Conservation (phyloP, 1,139 yeast species). For the Magnusiomyces tetraspermus region DNA sequence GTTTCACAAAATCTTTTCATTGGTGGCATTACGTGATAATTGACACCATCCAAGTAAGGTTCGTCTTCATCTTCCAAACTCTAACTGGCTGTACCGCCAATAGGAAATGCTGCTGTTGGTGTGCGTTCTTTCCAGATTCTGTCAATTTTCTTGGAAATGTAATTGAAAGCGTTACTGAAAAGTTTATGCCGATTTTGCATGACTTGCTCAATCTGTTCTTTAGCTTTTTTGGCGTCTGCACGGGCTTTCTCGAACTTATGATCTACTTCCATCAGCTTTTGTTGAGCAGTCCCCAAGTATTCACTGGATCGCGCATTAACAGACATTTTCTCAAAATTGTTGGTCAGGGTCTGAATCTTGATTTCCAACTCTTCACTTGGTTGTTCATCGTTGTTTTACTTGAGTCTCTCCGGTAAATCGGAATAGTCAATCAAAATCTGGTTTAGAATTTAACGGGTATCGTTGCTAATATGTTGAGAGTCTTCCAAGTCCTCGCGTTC, state of each 20-base stretch:
- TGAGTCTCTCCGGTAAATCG: constrained; percentile 39
- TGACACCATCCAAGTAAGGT: constrained; percentile 68
- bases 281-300: constrained; percentile 61
- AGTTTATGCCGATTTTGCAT: constrained; percentile 49
- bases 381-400: constrained; percentile 29
- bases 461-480: constrained; percentile 4
- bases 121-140: constrained; percentile 83
- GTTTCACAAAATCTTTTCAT: constrained; percentile 87
- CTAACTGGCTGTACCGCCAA: constrained; percentile 86
- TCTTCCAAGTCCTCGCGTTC: constrained; percentile 30
- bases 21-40: constrained; percentile 95
- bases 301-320: constrained; percentile 79
- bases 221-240: constrained; percentile 48
- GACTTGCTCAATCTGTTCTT: constrained; percentile 50
- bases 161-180: constrained; percentile 67
- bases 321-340: constrained; percentile 51
- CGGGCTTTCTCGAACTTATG: constrained; percentile 57
- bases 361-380: constrained; percentile 36
- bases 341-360: constrained; percentile 44
- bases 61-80: constrained; percentile 85
- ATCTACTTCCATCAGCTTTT: constrained; percentile 51
- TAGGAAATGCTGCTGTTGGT: constrained; percentile 45
- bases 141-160: constrained; percentile 65
- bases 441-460: constrained; percentile 27
- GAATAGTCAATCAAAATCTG: constrained; percentile 49